Percentiles rank a stretch among this genome's conserved stretches.
These are phyloP conservation scores for Metarhizium rileyi DNA, from an alignment of 2,329 filamentous ascomycete species.

Conservation along the genomic window DNA sequence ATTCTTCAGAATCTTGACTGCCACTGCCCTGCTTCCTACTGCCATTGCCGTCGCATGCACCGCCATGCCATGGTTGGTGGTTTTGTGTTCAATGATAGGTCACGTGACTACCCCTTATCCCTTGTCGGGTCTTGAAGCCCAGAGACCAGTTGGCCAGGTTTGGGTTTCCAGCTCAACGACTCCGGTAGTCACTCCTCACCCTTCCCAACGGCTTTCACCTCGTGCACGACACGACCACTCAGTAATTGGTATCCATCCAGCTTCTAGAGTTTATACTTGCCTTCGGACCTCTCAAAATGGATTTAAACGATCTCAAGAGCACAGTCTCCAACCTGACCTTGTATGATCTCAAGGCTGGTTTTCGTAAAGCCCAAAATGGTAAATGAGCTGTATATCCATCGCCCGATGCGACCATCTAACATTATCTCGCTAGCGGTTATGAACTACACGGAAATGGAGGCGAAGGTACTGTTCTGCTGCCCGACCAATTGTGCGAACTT, in stretches of 20 bases:
- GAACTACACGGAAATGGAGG: slow-evolving; percentile 95
- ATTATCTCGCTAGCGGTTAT: slow-evolving; percentile 64
- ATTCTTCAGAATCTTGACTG: too few species aligned
- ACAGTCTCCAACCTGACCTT: slow-evolving; percentile 85
- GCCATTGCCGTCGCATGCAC: too few species aligned
- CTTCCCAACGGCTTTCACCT: not conserved
- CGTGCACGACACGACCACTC: not conserved
- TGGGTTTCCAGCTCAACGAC: not conserved
- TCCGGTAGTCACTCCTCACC: not conserved
- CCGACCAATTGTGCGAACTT: slow-evolving; percentile 3
- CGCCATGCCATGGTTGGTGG: too few species aligned
- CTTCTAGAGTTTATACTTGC: not conserved
- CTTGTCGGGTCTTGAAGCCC: not conserved
- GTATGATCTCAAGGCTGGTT: slow-evolving; percentile 91
- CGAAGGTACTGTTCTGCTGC: slow-evolving; percentile 37
- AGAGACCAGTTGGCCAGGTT: slow-evolving; percentile 1
- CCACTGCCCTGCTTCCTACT: too few species aligned
- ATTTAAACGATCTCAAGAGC: slow-evolving; percentile 75
- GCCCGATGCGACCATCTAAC: not conserved
- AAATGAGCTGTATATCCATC: slow-evolving; percentile 13
- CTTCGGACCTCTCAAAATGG: slow-evolving; percentile 48
- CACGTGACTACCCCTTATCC: slow-evolving; percentile 1
- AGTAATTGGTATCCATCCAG: not conserved
- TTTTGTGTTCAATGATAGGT: too few species aligned
- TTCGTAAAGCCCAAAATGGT: slow-evolving; percentile 97